Conservation (phyloP, 257 asterid species). For the Capsicum pubescens region DNA sequence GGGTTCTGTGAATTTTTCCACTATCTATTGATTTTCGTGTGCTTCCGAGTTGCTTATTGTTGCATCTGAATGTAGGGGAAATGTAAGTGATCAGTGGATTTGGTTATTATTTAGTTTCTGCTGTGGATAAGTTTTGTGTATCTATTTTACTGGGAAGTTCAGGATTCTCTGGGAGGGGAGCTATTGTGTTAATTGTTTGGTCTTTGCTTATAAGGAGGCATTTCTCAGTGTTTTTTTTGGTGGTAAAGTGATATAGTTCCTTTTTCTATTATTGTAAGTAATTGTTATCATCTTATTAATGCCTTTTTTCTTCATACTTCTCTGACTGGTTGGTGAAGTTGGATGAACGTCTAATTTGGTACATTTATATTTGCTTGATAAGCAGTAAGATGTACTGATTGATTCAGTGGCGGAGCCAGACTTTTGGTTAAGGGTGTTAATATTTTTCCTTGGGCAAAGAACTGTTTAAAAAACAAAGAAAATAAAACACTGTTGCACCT, state of each 20-base stretch:
- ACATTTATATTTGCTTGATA: background rate
- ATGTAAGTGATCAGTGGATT: background rate
- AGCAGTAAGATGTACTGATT: background rate
- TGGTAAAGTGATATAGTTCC: background rate
- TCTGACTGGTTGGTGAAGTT: background rate
- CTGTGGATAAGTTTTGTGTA: background rate
- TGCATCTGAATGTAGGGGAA: background rate
- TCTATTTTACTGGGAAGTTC: no score
- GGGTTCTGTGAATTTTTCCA: background rate
- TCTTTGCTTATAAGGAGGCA: conserved; percentile 2
- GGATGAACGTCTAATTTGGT: background rate
- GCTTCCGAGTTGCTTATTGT: background rate
- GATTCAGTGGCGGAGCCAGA: no score
- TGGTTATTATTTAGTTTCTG: background rate
- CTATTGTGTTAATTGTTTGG: background rate
- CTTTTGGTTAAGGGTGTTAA: no score
- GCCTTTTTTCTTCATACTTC: background rate
- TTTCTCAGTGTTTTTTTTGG: background rate
- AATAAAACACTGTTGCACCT: no score
- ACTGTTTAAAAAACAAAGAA: no score
- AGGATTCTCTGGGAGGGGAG: background rate
- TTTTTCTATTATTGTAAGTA: background rate
- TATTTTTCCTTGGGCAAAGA: no score
- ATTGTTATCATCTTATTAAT: background rate
- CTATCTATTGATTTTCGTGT: background rate